Base-by-base conservation (phyloP, 1,284 basidiomycete genomes). In the Cryptococcus maquisensis region DNA sequence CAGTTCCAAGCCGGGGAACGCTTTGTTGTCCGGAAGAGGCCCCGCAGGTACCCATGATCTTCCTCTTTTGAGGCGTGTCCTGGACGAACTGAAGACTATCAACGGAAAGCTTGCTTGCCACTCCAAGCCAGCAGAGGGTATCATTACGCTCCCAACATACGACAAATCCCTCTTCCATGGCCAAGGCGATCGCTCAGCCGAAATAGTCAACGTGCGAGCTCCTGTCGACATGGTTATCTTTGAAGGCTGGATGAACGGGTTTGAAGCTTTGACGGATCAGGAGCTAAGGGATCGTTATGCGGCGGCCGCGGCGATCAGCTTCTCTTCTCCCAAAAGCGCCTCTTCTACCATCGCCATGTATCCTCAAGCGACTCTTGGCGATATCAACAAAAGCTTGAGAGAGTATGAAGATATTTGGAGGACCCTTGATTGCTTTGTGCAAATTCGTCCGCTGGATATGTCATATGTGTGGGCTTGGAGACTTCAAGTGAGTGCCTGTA, bases 121-220 rank as follows among this genome's bases (percentile, higher is more conserved):
- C 42, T 21, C 18, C 15, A 9, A 16, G 7, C 21, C 42, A 23
- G 24, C 42, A 23, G 24, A 44, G 42, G 3, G 26, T 16, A 35
- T 32, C 24, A 4, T 47, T 8, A 10, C 37, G 23, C 71, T 94
- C 16, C 93, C 93, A 0, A 76, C 82, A 23, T 97, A 93, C 67
- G 91, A 97, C 67, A 97, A 97, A 79, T 87, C 86, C 59, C 71
- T 86, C 41, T 83, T 82, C 64, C 72, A 74, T 44, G 93, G 93
- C 2, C 80, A 87, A 69, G 93, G 93, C 0, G 94, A 97, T 72
- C 84, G 93, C 4, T 71, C 83, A 20, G 8, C 13, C 7, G 77
- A 79, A 42, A 60, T 51, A 2, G 51, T 62, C 1, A n/a, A 40
- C 0, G 65, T 77, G 1, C 38, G 62, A 18, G 67, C 65, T 2